Evolutionary conservation across 257 asterid species (phyloP), one percentile per base, ranked within the genome.

Genomic region (Ophiorrhiza pumila): DNA sequence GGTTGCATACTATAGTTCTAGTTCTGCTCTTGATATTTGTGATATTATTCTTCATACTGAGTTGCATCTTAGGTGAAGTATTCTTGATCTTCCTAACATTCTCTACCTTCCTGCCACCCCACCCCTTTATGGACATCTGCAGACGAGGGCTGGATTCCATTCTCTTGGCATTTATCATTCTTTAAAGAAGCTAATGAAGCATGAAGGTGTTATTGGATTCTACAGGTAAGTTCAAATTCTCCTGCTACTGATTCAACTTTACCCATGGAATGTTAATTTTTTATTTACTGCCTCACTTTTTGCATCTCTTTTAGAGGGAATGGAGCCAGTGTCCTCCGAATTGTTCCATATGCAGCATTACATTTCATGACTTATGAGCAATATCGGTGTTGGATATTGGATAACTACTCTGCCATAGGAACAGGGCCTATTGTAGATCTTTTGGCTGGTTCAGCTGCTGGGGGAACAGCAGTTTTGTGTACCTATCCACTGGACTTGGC

Each of bases 401-500:
- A 87, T 73, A 86, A 94, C 83, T 84, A 85, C 84, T 72, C 96
- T 20, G 84, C 78, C 55, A 71, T 95, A 27, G 98, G 99, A 37
- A 87, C 96, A 0, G 99, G 99, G 47, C 91, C 99, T 13, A 69
- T 92, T 62, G 93, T 92, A 64, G 99, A 92, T 86, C 97, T 95
- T 55, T 83, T 95, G 77, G 99, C 99, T 43, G 99, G 99, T 73
- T 92, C 99, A 55, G 92, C 84, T 25, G 96, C 99, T 29, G 99
- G 99, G 39, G 99, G 98, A 29, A 95, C 99, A 35, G 99, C 99
- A 32, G 99, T 92, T 71, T 79, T 95, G 77, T 95, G 99, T 85
- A 95, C 99, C 23, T 95, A 95, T 80, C 99, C 99, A 42, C 83
- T 95, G 71, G 99, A 95, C 83, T 85, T 95, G 81, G 99, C 97